Percentiles rank a stretch among this genome's conserved stretches.
phyloP scores from a whole-genome alignment of 148 eudicot species.

The Bassia scoparia region DNA sequence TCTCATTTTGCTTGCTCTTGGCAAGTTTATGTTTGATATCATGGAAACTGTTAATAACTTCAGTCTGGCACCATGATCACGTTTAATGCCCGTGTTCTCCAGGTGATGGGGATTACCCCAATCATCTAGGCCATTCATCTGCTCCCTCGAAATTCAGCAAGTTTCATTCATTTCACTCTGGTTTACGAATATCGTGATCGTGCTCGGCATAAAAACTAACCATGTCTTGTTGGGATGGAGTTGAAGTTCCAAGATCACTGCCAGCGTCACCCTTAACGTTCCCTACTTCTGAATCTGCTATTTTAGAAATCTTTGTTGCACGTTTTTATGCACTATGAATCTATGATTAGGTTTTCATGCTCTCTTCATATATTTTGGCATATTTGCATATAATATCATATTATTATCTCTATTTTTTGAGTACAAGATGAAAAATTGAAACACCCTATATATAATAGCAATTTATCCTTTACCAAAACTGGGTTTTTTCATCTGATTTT shows the following conservation, averaged over 20 bases:
- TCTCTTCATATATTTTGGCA: no score
- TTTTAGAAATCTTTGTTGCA: slow-evolving; percentile 15
- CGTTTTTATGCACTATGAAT: no score
- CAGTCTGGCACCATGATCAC: not conserved
- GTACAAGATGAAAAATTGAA: no score
- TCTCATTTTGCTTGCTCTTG: not conserved
- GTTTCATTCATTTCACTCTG: slow-evolving; percentile 18
- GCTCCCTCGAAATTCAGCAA: slow-evolving; percentile 21
- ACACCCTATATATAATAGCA: no score
- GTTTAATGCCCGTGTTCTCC: slow-evolving; percentile 26
- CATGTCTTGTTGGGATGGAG: slow-evolving; percentile 32
- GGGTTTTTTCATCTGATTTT: no score
- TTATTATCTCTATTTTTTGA: no score
- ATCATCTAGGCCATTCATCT: slow-evolving; percentile 26
- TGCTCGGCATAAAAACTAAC: slow-evolving; percentile 24
- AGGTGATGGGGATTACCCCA: slow-evolving; percentile 15
- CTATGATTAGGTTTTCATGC: no score
- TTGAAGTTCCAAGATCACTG: slow-evolving; percentile 22
- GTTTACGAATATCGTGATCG: slow-evolving; percentile 24
- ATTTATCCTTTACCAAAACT: no score
- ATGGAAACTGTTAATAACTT: not conserved
- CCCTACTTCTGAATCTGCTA: slow-evolving; percentile 27
- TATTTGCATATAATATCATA: no score
- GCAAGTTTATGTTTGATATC: not conserved
- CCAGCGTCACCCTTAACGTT: slow-evolving; percentile 18